These are phyloP conservation scores for Staphylotrichum longicolle DNA, from an alignment of 495 filamentous ascomycete genomes.

Conservation along the genomic window DNA sequence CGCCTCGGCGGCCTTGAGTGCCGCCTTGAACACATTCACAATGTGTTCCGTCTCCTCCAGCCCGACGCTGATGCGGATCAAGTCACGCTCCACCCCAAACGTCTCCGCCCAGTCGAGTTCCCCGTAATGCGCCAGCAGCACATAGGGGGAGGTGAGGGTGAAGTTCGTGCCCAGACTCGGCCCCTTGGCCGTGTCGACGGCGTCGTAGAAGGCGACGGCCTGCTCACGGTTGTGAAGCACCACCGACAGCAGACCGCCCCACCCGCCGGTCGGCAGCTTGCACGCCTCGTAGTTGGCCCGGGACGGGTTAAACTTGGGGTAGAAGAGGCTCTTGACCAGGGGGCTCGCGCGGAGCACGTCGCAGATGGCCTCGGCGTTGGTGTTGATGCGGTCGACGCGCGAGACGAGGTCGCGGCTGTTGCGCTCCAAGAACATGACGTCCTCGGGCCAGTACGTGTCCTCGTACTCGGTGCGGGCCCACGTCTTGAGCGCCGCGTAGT, in stretches of 20 bases:
- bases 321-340: conserved; percentile 77
- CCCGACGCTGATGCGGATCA: conserved; percentile 87
- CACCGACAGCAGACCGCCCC: conserved; percentile 84
- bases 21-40: conserved; percentile 45
- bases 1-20: conserved; percentile 48
- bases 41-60: conserved; percentile 74
- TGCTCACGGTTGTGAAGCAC: conserved; percentile 69
- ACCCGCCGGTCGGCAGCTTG: conserved; percentile 73
- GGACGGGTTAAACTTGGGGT: conserved; percentile 76
- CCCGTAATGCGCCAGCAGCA: conserved; percentile 84
- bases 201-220: conserved; percentile 80
- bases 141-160: conserved; percentile 84
- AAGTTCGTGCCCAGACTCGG: conserved; percentile 97
- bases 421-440: conserved; percentile 89
- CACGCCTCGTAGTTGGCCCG: conserved; percentile 72
- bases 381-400: conserved; percentile 80
- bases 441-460: conserved; percentile 90
- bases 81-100: conserved; percentile 71
- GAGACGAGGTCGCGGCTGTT: conserved; percentile 91
- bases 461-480: conserved; percentile 65
- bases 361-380: conserved; percentile 81
- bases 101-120: conserved; percentile 86
- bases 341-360: conserved; percentile 55
- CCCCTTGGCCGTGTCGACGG: conserved; percentile 83
- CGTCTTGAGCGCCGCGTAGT: conserved; percentile 66